Base-by-base conservation (phyloP, 306 rosid genomes). In the Inga oerstediana region DNA sequence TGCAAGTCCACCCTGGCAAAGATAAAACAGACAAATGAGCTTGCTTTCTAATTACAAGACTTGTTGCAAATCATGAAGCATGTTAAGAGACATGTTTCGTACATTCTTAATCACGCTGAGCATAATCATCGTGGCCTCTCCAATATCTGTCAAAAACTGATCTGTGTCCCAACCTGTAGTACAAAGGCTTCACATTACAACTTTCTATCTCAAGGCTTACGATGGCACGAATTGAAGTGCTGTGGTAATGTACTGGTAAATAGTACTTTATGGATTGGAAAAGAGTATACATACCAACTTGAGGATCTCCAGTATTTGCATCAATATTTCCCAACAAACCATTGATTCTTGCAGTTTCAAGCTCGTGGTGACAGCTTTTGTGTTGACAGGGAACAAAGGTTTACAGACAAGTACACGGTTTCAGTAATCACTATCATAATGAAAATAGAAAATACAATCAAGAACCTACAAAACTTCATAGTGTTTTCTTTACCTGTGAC, bases 291-390 rank as follows among this genome's bases (percentile, higher is more conserved):
- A 22, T 93, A 96, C 99, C 99, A 74, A 91, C 86, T 82, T 94
- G 99, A 89, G 99, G 99, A 83, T 96, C 99, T 3, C 99, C 97
- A 10, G 92, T 94, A 87, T 96, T 96, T 35, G 99, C 97, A 83
- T 96, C 99, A 49, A 96, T 81, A 78, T 94, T 96, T 84, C 99
- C 98, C 62, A 96, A 82, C 85, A 96, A 48, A 49, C 97, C 97
- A 65, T 96, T 90, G 80, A 94, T 88, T 85, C 99, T 94, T 85
- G 98, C 97, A 44, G 98, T 96, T 91, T 94, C 99, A 69, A 96
- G 94, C 77, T 96, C 98, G 67, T 96, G 99, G 82, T 96, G 97
- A 80, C 99, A 96, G 79, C 99, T 96, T 81, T 68, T 67, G 27
- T 22, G 69, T 32, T 41, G 76, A 79, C 20, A 81, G 54, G 61